These are phyloP conservation scores for Pseudohalonectria lignicola DNA, from an alignment of 2,329 filamentous ascomycete genomes.

Conservation along the genomic window DNA sequence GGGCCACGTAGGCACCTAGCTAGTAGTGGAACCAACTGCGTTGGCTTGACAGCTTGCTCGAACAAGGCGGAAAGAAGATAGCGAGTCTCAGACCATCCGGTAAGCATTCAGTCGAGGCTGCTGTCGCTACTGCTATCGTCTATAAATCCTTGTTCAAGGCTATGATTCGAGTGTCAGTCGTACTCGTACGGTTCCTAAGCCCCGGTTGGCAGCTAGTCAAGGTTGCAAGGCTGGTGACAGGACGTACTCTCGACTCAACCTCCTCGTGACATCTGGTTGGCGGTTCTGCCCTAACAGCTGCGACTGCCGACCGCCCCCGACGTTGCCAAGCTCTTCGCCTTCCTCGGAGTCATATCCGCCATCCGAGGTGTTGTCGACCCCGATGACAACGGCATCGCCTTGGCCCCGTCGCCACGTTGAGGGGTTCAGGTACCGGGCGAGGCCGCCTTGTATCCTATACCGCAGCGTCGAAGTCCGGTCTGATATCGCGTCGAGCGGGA, in stretches of 20 bases:
- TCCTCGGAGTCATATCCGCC: conserved; percentile 52
- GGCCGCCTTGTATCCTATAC: conserved; percentile 27
- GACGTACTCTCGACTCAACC: conserved; percentile 64
- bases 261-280: conserved; percentile 37
- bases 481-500: conserved; percentile 55
- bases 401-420: conserved; percentile 35
- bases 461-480: conserved; percentile 44
- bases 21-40: too few relatives aligned
- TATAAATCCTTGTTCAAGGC: conserved; percentile 30
- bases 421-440: conserved; percentile 29
- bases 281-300: conserved; percentile 9
- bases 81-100: too few relatives aligned
- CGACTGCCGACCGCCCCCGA: conserved; percentile 26
- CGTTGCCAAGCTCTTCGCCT: conserved; percentile 57
- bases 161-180: conserved; percentile 11
- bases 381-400: conserved; percentile 18
- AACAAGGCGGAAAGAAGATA: too few relatives aligned
- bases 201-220: conserved; percentile 1
- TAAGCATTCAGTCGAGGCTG: not conserved
- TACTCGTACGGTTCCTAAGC: too few relatives aligned
- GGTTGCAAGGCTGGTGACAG: not conserved
- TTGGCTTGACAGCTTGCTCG: too few relatives aligned
- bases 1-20: too few relatives aligned
- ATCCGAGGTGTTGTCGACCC: conserved; percentile 26
- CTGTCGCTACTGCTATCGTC: conserved; percentile 23